Evolutionary conservation across 306 rosid species (phyloP), one percentile per base, ranked within the genome.

Genomic region (Carpinus fangiana): DNA sequence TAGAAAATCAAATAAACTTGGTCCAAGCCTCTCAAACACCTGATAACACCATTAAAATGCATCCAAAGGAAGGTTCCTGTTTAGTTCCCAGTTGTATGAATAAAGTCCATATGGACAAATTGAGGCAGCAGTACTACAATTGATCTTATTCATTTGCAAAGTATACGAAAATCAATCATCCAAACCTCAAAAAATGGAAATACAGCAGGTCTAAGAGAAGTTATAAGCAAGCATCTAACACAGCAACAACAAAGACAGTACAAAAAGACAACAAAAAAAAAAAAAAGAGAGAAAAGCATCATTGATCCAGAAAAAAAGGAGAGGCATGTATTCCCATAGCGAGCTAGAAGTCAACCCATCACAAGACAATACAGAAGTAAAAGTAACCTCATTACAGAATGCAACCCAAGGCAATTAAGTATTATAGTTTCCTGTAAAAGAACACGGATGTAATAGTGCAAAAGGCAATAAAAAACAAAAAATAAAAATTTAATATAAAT

Each of bases 21-120:
- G 97, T 85, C 97, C 98, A 92, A 94, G 98, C 97, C 88, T 94
- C 94, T 94, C 98, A 94, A 90, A 94, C 79, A 94, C 97, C 97
- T 94, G 98, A 92, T 85, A 88, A 92, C 83, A 92, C 88, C 94
- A 94, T 92, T 89, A 79, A 90, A 88, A 94, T 84, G 87, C 87
- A 88, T 90, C 61, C 87, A 90, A 87, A 91, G 87, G 88, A 87
- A 88, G 82, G 90, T 73, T 79, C 87, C 84, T 69, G 90, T 93
- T 92, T 80, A 94, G 90, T 84, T 86, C 77, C 86, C 84, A 81
- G 52, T 74, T 85, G 87, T 73, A 92, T 72, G 80, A 85, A 90
- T 78, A 90, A 84, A 86, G 86, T 81, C 82, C 81, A 75, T 71
- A 82, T 55, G 78, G 82, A 82, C 73, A 79, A 70, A 62, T 74